Evolutionary conservation across 441 rosid genomes (phyloP).

Genomic region (Flueggea neowawraea): DNA sequence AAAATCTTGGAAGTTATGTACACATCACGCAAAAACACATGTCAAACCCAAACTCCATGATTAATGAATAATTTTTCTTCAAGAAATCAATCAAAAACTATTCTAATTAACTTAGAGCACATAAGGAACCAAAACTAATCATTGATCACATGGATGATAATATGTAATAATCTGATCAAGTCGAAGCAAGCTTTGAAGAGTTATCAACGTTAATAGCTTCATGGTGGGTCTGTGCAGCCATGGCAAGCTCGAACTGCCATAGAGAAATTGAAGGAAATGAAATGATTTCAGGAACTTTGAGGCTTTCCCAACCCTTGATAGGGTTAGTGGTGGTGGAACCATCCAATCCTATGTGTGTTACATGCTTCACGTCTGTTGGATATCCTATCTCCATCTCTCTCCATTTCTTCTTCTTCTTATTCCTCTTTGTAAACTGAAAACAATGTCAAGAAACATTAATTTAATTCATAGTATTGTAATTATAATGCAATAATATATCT

Average conservation of each 20-base stretch:
- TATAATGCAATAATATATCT: neutral
- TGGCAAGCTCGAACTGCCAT: slow-evolving; percentile 29
- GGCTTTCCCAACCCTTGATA: slow-evolving; percentile 9
- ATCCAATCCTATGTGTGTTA: slow-evolving; percentile 79
- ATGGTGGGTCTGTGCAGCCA: slow-evolving; percentile 23
- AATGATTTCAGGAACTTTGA: slow-evolving; percentile 15
- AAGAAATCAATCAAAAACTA: too few species aligned
- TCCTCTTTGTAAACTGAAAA: slow-evolving; percentile 48
- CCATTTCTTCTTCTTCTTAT: slow-evolving; percentile 29
- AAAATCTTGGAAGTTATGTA: too few species aligned
- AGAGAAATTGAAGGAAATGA: slow-evolving; percentile 24
- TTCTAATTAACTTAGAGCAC: too few species aligned
- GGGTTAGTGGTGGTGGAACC: slow-evolving; percentile 25
- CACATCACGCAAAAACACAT: too few species aligned
- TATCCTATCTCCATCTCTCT: slow-evolving; percentile 59
- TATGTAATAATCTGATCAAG: too few species aligned
- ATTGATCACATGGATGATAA: too few species aligned
- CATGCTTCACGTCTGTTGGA: slow-evolving; percentile 87
- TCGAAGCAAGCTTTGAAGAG: too few species aligned
- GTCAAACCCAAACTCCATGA: too few species aligned
- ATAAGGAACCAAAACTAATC: too few species aligned
- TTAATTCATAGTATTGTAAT: neutral
- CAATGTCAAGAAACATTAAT: too few species aligned
- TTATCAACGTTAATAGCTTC: neutral
- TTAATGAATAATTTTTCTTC: too few species aligned